A percentile compares a stretch with the other conserved stretches of the same genome.
These are phyloP conservation scores for Backusella circina DNA, from an alignment of 192 early-diverging fungal species.

Conservation along the genomic window DNA sequence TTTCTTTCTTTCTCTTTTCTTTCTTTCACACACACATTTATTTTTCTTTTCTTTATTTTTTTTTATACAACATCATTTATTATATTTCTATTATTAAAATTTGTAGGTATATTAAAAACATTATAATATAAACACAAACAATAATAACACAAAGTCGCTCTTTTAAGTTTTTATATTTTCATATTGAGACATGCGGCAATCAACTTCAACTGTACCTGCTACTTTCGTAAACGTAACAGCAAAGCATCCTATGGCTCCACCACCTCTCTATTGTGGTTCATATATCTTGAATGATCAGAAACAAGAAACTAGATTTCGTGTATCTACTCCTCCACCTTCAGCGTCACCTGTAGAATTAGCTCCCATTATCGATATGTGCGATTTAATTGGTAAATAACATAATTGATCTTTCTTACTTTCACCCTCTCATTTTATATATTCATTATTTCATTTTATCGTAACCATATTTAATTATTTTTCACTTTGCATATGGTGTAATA, in stretches of 20 bases:
- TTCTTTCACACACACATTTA: background rate
- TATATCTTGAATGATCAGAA: background rate
- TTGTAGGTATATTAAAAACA: constrained; percentile 5
- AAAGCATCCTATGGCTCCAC: background rate
- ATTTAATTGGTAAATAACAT: constrained; percentile 1
- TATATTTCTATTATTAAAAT: background rate
- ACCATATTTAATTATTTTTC: background rate
- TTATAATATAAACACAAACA: background rate
- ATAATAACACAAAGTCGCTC: background rate
- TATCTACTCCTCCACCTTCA: constrained; percentile 4
- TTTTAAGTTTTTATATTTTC: background rate
- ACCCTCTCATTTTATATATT: background rate
- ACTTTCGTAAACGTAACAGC: background rate
- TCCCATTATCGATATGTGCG: constrained; percentile 5
- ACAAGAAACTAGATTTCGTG: background rate
- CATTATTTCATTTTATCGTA: background rate
- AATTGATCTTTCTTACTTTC: background rate
- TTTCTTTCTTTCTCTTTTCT: background rate
- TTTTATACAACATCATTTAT: background rate
- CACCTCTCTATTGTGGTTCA: background rate
- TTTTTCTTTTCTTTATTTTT: background rate
- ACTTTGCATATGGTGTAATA: background rate
- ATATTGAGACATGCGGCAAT: constrained; percentile 4
- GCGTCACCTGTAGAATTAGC: constrained; percentile 8
- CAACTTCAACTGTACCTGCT: constrained; percentile 4